Evolutionary conservation across 1,139 yeast genomes (phyloP).

Genomic region (Geotrichum europaeum): DNA sequence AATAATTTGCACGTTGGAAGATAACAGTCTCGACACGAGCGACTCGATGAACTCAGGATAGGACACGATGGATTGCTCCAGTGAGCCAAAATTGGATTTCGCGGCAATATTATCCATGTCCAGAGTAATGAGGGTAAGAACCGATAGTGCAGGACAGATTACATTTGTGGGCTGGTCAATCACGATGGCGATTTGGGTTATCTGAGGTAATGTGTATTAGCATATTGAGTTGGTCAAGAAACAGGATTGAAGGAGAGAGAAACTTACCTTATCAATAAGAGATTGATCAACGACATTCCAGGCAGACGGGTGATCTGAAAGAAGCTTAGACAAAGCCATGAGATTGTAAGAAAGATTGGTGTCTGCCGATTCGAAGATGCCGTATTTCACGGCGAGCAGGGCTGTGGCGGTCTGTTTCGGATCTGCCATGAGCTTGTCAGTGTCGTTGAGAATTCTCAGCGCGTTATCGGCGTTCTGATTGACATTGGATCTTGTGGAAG

Average conservation of each 20-base stretch:
- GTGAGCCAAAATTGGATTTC: conserved; percentile 20
- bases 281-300: conserved; percentile 30
- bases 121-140: conserved; percentile 26
- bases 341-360: conserved; percentile 26
- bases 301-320: conserved; percentile 25
- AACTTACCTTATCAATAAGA: conserved; percentile 24
- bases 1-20: conserved; percentile 26
- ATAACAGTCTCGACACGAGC: conserved; percentile 23
- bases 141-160: conserved; percentile 29
- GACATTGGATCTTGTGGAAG: neutral
- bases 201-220: neutral
- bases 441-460: conserved; percentile 23
- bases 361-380: conserved; percentile 28
- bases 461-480: conserved; percentile 24
- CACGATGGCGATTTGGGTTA: conserved; percentile 21
- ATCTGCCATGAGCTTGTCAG: conserved; percentile 28
- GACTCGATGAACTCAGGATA: conserved; percentile 23
- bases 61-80: conserved; percentile 21
- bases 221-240: neutral
- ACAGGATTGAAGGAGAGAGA: neutral
- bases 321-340: conserved; percentile 25
- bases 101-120: conserved; percentile 22
- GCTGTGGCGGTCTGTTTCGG: conserved; percentile 30
- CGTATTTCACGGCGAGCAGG: conserved; percentile 29
- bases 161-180: conserved; percentile 24